Percentiles rank a stretch among this genome's conserved stretches.
These are phyloP conservation scores for Rhodotorula kratochvilovae DNA, from an alignment of 768 basidiomycete genomes.

Conservation along the genomic window DNA sequence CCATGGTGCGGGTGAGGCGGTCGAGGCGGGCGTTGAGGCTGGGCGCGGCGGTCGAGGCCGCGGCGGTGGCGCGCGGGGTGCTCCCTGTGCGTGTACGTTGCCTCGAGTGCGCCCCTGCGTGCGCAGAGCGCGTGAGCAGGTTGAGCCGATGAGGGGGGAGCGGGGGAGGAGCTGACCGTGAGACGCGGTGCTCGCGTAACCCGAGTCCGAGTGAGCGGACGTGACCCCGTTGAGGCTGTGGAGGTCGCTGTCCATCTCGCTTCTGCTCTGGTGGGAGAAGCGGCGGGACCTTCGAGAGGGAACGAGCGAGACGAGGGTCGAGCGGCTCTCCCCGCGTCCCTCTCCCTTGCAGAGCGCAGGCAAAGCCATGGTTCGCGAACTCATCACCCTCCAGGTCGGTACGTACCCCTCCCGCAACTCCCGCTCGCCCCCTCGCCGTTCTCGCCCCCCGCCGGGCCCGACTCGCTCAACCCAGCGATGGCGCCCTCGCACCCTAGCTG, in stretches of 20 bases:
- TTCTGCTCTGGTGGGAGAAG: no score
- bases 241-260: conserved; percentile 6
- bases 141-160: background rate
- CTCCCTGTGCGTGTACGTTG: background rate
- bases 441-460: background rate
- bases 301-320: background rate
- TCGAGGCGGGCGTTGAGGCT: conserved; percentile 15
- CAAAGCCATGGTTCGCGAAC: conserved; percentile 6
- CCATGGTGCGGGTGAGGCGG: conserved; percentile 9
- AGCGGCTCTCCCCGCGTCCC: background rate
- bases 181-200: background rate
- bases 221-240: background rate
- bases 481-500: background rate
- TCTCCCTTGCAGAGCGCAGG: background rate
- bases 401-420: background rate
- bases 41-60: background rate
- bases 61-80: background rate
- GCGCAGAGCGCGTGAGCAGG: background rate
- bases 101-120: background rate
- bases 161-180: background rate
- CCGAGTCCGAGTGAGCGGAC: background rate
- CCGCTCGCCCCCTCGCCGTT: background rate
- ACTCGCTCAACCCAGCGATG: no score
- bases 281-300: no score
- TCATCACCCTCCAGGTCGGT: conserved; percentile 36